Conservation (phyloP, 2,329 filamentous ascomycete species). For the Talaromyces sp. region DNA sequence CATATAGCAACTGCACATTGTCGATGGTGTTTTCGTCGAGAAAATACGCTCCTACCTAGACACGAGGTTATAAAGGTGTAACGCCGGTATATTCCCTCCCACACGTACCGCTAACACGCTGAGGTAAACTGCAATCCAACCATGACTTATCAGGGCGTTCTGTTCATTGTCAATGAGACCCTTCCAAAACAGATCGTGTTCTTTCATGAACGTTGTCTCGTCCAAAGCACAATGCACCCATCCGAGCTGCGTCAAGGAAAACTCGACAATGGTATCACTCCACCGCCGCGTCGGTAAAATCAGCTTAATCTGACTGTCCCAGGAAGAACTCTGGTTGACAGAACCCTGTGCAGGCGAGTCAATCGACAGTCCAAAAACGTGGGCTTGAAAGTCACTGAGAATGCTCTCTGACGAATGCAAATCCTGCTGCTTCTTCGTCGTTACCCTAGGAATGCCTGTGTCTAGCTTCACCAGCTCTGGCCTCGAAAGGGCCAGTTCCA, state of each 20-base stretch:
- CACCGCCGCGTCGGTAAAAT: neutral
- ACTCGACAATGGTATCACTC: neutral
- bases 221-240: neutral
- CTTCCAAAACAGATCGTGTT: neutral
- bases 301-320: neutral
- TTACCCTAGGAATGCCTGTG: neutral
- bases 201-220: neutral
- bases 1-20: neutral
- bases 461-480: neutral
- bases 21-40: neutral
- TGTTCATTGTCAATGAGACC: neutral
- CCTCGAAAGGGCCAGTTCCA: neutral
- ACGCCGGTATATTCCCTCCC: no score
- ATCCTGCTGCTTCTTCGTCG: neutral
- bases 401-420: neutral
- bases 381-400: neutral
- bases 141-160: neutral
- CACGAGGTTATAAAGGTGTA: neutral
- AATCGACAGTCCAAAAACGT: neutral
- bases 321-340: neutral
- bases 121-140: neutral
- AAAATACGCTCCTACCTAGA: neutral
- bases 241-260: neutral
- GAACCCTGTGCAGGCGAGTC: neutral
- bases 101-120: neutral